These are phyloP conservation scores for Saccharomyces uvarum DNA, from an alignment of 1,139 yeast species.

Conservation along the genomic window DNA sequence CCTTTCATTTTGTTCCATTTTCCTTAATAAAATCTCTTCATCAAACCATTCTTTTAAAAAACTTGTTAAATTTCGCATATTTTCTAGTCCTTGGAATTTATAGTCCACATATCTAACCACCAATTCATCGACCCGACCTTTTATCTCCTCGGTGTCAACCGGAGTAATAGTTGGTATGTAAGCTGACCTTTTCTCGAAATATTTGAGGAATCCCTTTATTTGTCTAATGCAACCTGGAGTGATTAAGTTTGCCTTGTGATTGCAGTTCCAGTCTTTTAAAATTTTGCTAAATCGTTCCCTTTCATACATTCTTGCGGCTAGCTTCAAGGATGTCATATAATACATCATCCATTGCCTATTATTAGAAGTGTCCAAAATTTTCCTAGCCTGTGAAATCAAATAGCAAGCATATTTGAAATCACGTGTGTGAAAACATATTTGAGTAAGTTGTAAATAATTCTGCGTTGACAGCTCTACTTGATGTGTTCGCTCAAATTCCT, in stretches of 20 bases:
- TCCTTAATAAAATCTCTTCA: conserved; percentile 6
- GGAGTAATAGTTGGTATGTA: conserved; percentile 4
- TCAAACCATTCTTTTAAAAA: conserved; percentile 13
- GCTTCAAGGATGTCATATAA: conserved; percentile 19
- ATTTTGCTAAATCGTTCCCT: conserved; percentile 11
- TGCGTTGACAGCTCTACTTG: conserved; percentile 6
- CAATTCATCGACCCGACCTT: conserved; percentile 9
- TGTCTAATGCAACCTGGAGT: conserved; percentile 16
- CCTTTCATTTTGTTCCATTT: background rate
- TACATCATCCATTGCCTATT: conserved; percentile 17
- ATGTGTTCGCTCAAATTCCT: conserved; percentile 11
- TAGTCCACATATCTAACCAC: conserved; percentile 12
- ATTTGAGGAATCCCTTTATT: conserved; percentile 14
- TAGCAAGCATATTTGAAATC: conserved; percentile 10
- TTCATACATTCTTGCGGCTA: conserved; percentile 14
- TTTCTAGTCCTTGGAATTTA: conserved; percentile 19
- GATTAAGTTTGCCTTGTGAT: conserved; percentile 14
- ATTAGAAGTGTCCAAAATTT: conserved; percentile 9
- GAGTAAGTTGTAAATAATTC: conserved; percentile 19
- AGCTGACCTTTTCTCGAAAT: conserved; percentile 10
- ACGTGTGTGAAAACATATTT: conserved; percentile 11
- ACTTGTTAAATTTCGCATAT: conserved; percentile 10
- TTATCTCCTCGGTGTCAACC: conserved; percentile 7
- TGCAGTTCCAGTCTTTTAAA: conserved; percentile 21
- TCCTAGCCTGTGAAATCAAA: conserved; percentile 9